Evolutionary conservation across 805 yeast genomes (phyloP), one percentile per base, ranked within the genome.

Genomic region (Candida methanosorbosa): DNA sequence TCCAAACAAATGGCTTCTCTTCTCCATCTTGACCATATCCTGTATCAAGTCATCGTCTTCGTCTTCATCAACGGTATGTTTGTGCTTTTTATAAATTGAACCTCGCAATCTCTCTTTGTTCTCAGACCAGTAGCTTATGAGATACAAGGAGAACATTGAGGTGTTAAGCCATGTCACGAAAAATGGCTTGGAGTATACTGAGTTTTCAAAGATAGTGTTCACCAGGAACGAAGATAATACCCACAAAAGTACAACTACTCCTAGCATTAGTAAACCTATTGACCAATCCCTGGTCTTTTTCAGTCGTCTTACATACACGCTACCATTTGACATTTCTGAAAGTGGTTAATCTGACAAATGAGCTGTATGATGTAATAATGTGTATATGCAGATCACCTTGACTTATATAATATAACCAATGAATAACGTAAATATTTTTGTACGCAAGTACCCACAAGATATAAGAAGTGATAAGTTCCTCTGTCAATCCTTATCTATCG

Each of bases 101-200:
- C n/a, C n/a, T n/a, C n/a, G n/a, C n/a, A n/a, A n/a, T n/a, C n/a
- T n/a, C n/a, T n/a, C n/a, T 11, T 11, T 21, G 14, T 30, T 12
- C 4, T 22, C 27, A 3, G 16, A 8, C 27, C 27, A 43, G 40
- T 74, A 70, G 1, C 92, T 90, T 29, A 81, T 53, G 33, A 92
- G 61, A 54, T 90, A 92, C 34, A 90, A 64, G 7, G 75, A 66
- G 55, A 92, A 92, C 4, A 92, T 73, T 1, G 86, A 78, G 0
- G 97, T 88, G 61, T 88, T 92, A 46, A 90, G 57, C 61, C 90
- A 92, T 3, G 98, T 92, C 45, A 92, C 83, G 41, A 88, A 72
- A 52, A 86, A 88, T 14, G 98, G 98, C 58, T 92, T 92, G 32
- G 86, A 61, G 56, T 86, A 92, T 8, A 39, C 37, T 38, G 70